Evolutionary conservation across 2,329 filamentous ascomycete genomes (phyloP).

Genomic region (Pseudogymnoascus verrucosus): DNA sequence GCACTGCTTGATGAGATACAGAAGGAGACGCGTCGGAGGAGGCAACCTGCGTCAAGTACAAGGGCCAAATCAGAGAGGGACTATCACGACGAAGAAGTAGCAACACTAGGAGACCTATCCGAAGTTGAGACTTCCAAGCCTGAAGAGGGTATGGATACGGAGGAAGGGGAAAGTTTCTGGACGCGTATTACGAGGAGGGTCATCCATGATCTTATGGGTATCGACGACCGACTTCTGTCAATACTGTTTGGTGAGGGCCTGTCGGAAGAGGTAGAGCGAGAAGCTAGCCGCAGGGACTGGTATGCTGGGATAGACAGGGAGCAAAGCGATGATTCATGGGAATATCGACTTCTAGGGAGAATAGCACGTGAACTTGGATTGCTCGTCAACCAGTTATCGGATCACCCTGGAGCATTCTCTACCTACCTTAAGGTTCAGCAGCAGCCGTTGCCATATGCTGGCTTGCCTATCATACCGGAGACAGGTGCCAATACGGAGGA

Average conservation of each 20-base stretch:
- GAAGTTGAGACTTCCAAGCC: not conserved
- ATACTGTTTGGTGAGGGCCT: slow-evolving; percentile 80
- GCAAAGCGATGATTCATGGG: slow-evolving; percentile 46
- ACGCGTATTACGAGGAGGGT: slow-evolving; percentile 75
- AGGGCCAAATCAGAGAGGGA: slow-evolving; percentile 26
- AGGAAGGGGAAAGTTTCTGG: slow-evolving; percentile 62
- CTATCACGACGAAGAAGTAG: slow-evolving; percentile 25
- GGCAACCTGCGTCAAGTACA: slow-evolving; percentile 50
- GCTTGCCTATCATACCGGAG: slow-evolving; percentile 59
- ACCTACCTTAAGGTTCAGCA: slow-evolving; percentile 64
- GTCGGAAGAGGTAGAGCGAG: slow-evolving; percentile 33
- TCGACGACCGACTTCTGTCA: slow-evolving; percentile 77
- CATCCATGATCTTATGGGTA: slow-evolving; percentile 80
- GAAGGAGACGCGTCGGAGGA: slow-evolving; percentile 67
- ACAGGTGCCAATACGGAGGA: slow-evolving; percentile 30
- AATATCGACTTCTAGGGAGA: slow-evolving; percentile 70
- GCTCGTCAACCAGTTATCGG: slow-evolving; percentile 73
- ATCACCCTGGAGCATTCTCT: slow-evolving; percentile 82
- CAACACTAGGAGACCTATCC: slow-evolving; percentile 22
- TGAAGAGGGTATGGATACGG: not conserved
- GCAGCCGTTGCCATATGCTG: slow-evolving; percentile 66
- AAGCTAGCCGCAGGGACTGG: slow-evolving; percentile 28
- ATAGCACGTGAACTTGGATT: slow-evolving; percentile 82
- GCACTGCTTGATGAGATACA: slow-evolving; percentile 83
- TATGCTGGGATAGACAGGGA: slow-evolving; percentile 24